These are phyloP conservation scores for Entophlyctis helioformis DNA, from an alignment of 192 early-diverging fungal genomes.

Conservation along the genomic window DNA sequence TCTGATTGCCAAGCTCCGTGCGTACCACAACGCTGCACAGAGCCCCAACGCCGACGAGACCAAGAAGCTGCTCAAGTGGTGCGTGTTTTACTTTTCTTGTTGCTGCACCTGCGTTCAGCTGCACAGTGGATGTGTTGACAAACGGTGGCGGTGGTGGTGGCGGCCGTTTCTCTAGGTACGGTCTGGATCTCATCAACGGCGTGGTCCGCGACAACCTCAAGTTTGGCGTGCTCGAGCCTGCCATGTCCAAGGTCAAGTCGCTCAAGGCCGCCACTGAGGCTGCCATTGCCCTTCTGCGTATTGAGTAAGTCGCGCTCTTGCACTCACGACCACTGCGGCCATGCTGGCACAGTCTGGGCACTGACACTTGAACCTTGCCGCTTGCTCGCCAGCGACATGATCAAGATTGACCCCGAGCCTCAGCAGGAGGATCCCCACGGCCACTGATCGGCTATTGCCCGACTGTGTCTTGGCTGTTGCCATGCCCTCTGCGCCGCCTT, in stretches of 20 bases:
- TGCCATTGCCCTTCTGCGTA: constrained; percentile 91
- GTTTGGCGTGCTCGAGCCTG: constrained; percentile 93
- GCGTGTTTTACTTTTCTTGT: constrained; percentile 5
- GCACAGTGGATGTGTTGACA: background rate
- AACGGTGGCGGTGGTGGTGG: no score
- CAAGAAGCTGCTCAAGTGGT: constrained; percentile 71
- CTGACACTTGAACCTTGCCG: no score
- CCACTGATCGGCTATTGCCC: no score
- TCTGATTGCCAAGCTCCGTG: constrained; percentile 88
- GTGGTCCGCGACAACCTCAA: constrained; percentile 83
- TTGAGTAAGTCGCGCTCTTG: constrained; percentile 71
- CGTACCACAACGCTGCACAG: constrained; percentile 90
- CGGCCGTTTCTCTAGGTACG: no score
- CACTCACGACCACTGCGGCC: no score
- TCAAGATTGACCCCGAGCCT: constrained; percentile 39
- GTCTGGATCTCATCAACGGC: constrained; percentile 90
- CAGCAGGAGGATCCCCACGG: constrained; percentile 33
- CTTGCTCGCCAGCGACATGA: constrained; percentile 46
- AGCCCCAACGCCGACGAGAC: constrained; percentile 54
- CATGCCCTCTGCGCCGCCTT: no score
- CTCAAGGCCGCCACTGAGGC: constrained; percentile 97
- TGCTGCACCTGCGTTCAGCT: background rate
- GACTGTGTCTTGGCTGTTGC: no score
- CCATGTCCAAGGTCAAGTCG: constrained; percentile 96
- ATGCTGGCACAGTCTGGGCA: no score